Base-by-base conservation (phyloP, 2,329 filamentous ascomycete genomes). In the Cryoendolithus antarcticus region DNA sequence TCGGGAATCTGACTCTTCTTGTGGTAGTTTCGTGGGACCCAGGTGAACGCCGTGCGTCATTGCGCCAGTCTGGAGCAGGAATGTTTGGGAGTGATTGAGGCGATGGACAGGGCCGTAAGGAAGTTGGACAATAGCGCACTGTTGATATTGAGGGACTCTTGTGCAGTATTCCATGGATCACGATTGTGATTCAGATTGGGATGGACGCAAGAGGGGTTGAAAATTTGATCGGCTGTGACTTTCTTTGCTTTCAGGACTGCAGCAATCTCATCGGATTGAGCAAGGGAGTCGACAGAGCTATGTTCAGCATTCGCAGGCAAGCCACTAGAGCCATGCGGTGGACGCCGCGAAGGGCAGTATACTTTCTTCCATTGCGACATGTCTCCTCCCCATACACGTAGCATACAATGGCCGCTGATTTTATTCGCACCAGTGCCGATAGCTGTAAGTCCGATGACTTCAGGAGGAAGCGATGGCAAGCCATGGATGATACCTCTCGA, bases 181-280 rank as follows among this genome's bases (percentile, higher is more conserved):
- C 56, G 54, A 2, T 65, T 64, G 10, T 59, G 54, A 40, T 66
- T 66, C 1, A 68, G 68, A 24, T 61, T 53, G 1, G 63, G 62
- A 44, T 74, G 70, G n/a, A 71, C 58, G 55, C 74, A 74, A 2
- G 67, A 67, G 42, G 66, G 72, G 57, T 71, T 74, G 53, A 72
- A 73, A 12, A 71, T 56, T 45, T 72, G 63, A 43, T 66, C 65
- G 3, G 53, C 44, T 28, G 50, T 52, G 2, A 64, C 57, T 0
- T 51, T 47, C 10, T 56, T 55, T 15, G 56, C 47, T 40, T 57
- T 56, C 35, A 65, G 41, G 1, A 55, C 49, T 3, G 44, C 29
- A 0, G 62, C 60, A 24, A 65, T 64, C 12, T 59, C 53, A n/a
- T 56, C 48, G 8, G 58, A 55, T 4, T 53, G 43, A 12, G 56